Evolutionary conservation across 805 yeast genomes (phyloP).

Genomic region (Vanderwaltozyma tropicalis): DNA sequence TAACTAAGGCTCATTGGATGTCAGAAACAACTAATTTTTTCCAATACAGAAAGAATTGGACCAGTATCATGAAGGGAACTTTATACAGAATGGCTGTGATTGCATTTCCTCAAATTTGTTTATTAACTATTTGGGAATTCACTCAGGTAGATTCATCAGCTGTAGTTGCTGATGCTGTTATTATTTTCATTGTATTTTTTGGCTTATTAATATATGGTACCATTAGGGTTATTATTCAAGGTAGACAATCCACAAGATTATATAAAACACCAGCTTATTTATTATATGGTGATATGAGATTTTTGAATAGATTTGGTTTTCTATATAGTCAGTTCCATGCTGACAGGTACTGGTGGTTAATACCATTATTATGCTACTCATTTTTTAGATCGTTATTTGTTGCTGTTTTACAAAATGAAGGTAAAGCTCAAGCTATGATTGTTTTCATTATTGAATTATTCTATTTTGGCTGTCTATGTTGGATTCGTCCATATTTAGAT

Average conservation of each 20-base stretch:
- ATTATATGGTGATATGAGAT: conserved; percentile 70
- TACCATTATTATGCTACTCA: conserved; percentile 52
- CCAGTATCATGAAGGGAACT: conserved; percentile 76
- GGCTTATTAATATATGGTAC: conserved; percentile 65
- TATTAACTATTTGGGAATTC: conserved; percentile 84
- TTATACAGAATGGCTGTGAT: conserved; percentile 72
- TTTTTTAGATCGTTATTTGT: conserved; percentile 72
- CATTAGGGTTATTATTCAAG: conserved; percentile 59
- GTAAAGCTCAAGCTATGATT: conserved; percentile 72
- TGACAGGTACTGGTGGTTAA: conserved; percentile 72
- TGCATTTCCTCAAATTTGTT: conserved; percentile 78
- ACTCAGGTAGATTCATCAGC: conserved; percentile 78
- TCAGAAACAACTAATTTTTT: conserved; percentile 49
- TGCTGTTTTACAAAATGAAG: conserved; percentile 72
- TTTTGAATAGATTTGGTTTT: conserved; percentile 84
- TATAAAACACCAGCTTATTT: conserved; percentile 89
- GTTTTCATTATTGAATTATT: conserved; percentile 66
- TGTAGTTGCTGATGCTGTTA: conserved; percentile 65
- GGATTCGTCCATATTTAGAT: conserved; percentile 85
- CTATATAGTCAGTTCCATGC: conserved; percentile 87
- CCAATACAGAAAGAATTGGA: conserved; percentile 78
- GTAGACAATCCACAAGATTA: conserved; percentile 55
- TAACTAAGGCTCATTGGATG: conserved; percentile 47
- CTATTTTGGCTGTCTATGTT: conserved; percentile 55
- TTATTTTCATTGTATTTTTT: conserved; percentile 48